Evolutionary conservation across 768 basidiomycete genomes (phyloP).

Genomic region (Pluteus cervinus): DNA sequence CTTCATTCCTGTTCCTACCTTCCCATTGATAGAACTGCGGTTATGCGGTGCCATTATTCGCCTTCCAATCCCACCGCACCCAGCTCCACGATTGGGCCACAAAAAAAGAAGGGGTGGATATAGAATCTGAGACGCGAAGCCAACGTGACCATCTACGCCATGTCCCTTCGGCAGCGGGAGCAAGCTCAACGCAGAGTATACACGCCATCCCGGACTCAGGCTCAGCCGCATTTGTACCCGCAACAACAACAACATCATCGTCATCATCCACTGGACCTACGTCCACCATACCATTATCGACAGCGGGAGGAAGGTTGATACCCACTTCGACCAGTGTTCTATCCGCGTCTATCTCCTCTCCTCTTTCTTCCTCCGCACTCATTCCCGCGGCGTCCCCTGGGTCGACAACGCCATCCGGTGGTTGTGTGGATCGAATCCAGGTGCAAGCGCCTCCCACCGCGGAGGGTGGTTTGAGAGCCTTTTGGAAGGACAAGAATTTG

Average conservation of each 20-base stretch:
- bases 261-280: no score
- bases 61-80: constrained; percentile 49
- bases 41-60: constrained; percentile 55
- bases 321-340: no score
- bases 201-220: constrained; percentile 6
- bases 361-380: no score
- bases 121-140: constrained; percentile 13
- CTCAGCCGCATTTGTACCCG: no score
- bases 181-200: not conserved
- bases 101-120: constrained; percentile 38
- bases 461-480: constrained; percentile 44
- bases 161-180: constrained; percentile 5
- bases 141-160: constrained; percentile 6
- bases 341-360: no score
- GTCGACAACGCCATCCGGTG: no score
- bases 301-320: no score
- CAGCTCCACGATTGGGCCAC: constrained; percentile 41
- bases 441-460: constrained; percentile 10
- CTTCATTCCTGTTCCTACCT: not conserved
- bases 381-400: no score
- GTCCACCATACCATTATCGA: not conserved
- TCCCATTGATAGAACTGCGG: constrained; percentile 50
- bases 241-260: no score
- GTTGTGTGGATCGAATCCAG: constrained; percentile 1
- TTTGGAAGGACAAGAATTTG: constrained; percentile 47